These are phyloP conservation scores for Penicillium coprophilum DNA, from an alignment of 495 filamentous ascomycete species.

Conservation along the genomic window DNA sequence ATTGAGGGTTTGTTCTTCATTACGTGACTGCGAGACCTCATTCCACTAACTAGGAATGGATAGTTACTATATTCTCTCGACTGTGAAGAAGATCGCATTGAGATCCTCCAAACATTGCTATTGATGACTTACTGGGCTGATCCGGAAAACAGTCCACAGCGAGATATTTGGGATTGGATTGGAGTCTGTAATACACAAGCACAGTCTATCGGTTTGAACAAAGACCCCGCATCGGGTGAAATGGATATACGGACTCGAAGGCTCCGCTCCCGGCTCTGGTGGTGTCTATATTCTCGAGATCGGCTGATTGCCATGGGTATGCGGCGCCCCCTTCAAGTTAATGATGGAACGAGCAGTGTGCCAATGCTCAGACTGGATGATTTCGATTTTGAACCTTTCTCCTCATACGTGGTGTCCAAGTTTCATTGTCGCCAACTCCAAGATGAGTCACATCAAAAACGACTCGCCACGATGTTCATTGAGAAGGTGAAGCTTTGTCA, in stretches of 20 bases:
- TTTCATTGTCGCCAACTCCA: constrained; percentile 43
- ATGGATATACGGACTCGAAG: constrained; percentile 59
- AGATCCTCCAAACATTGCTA: constrained; percentile 74
- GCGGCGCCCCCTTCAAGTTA: constrained; percentile 80
- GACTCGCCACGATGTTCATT: constrained; percentile 81
- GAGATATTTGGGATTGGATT: constrained; percentile 87
- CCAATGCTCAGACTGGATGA: constrained; percentile 77
- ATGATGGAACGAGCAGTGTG: constrained; percentile 81
- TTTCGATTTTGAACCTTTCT: constrained; percentile 68
- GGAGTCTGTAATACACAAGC: constrained; percentile 77
- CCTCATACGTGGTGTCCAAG: constrained; percentile 43
- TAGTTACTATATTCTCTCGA: constrained; percentile 76
- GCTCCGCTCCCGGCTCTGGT: constrained; percentile 83
- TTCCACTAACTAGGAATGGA: neutral
- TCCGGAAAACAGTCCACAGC: constrained; percentile 57
- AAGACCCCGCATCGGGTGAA: constrained; percentile 64
- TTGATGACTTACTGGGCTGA: constrained; percentile 90
- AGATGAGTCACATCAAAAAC: constrained; percentile 56
- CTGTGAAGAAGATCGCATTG: constrained; percentile 75
- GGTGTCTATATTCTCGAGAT: constrained; percentile 89
- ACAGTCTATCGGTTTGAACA: constrained; percentile 77
- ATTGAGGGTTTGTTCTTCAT: constrained; percentile 57
- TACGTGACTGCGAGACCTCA: neutral
- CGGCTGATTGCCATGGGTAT: constrained; percentile 82
- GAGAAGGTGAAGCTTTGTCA: constrained; percentile 82